Evolutionary conservation across 1,139 yeast genomes (phyloP), one percentile per base, ranked within the genome.

Genomic region (Geotrichum candidum): DNA sequence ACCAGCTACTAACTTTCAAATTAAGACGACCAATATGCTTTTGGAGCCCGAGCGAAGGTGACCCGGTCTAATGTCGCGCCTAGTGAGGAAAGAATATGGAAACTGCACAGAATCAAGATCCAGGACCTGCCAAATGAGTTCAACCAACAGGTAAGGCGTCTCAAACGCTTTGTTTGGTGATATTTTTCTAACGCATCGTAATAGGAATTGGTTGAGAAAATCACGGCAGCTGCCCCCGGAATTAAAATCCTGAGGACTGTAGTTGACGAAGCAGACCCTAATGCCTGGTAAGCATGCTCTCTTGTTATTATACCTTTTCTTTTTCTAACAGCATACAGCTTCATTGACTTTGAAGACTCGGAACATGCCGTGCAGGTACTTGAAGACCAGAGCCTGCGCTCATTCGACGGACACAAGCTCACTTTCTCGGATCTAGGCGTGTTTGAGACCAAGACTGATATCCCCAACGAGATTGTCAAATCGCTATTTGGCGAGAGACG

Each of bases 291-390:
- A 41, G 48, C n/a, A 41, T 7, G 1, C 18, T 41, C 22, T 10
- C 23, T 41, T 15, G 18, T 41, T 15, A n/a, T 10, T 38, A 2
- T 38, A 11, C 15, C 41, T 41, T 15, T 41, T n/a, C 3, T 41
- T 13, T 41, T 15, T 3, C 23, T 41, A 41, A 41, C 22, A 7
- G 18, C 10, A 0, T 92, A 92, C 70, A 97, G 89, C 0, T 92
- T 92, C 72, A 78, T 91, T 1, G 86, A 87, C 6, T 91, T 83
- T 72, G 84, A 82, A 46, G 63, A 60, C 31, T 62, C 66, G 22
- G 72, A 65, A 3, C 48, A 41, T 41, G 48, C 48, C 22, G 18
- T n/a, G 10, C 48, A 41, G 22, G 48, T 41, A 10, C 48, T 41
- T 9, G 48, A 41, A 1, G 48, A 41, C 9, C 48, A 41, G 23